These are phyloP conservation scores for Cardamine resedifolia DNA, from an alignment of 345 rosid species.

Conservation along the genomic window DNA sequence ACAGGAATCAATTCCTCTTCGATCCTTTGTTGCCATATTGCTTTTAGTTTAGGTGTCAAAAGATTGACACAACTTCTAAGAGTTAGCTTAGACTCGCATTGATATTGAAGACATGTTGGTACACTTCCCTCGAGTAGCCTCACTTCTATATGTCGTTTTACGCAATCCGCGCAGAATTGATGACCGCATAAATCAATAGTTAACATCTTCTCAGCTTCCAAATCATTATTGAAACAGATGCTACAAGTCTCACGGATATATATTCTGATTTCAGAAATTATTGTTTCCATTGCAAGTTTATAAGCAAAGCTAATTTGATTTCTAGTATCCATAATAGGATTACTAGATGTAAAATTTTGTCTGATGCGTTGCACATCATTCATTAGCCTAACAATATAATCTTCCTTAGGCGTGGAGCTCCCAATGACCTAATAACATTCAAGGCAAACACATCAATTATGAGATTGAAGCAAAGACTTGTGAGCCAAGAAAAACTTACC, in stretches of 20 bases:
- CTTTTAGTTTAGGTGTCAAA: conserved; percentile 51
- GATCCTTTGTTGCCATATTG: conserved; percentile 45
- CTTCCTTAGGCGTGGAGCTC: no score
- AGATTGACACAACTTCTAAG: conserved; percentile 48
- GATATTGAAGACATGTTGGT: conserved; percentile 61
- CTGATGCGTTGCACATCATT: conserved; percentile 7
- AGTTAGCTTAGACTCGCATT: conserved; percentile 48
- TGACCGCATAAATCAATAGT: conserved; percentile 56
- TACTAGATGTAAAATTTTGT: conserved; percentile 2
- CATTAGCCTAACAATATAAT: not conserved
- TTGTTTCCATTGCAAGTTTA: not conserved
- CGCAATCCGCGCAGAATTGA: conserved; percentile 59
- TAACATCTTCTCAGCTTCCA: conserved; percentile 46
- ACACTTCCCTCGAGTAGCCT: conserved; percentile 53
- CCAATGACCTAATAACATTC: no score
- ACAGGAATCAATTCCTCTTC: conserved; percentile 61
- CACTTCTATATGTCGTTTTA: conserved; percentile 62
- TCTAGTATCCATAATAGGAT: not conserved
- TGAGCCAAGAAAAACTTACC: not conserved
- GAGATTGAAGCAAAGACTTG: not conserved
- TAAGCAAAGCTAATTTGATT: not conserved
- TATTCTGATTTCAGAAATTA: not conserved
- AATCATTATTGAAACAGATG: conserved; percentile 56
- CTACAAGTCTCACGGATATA: conserved; percentile 8
- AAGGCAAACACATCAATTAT: not conserved